These are phyloP conservation scores for Paramecium primaurelia DNA, from an alignment of 73 alveolate species.

Conservation along the genomic window DNA sequence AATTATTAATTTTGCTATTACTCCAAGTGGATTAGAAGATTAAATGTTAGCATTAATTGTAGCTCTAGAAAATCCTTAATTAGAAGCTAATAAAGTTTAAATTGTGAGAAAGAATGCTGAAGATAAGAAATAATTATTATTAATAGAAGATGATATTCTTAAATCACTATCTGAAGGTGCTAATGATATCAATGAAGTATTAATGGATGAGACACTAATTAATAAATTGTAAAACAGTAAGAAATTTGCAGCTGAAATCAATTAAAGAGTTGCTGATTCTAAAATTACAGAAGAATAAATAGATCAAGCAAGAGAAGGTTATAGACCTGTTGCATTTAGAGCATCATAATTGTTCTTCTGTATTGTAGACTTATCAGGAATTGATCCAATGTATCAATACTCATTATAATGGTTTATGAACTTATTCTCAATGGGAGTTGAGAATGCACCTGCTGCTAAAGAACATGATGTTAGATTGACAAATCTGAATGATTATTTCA, in stretches of 20 bases:
- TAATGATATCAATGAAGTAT: slow-evolving; percentile 91
- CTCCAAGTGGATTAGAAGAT: slow-evolving; percentile 99
- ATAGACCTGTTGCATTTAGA: slow-evolving; percentile 99
- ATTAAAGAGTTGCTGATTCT: slow-evolving; percentile 94
- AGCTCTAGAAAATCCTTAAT: slow-evolving; percentile 91
- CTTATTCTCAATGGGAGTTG: slow-evolving; percentile 96
- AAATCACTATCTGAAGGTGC: slow-evolving; percentile 93
- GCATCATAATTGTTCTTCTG: slow-evolving; percentile 98
- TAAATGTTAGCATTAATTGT: slow-evolving; percentile 93
- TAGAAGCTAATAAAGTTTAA: slow-evolving; percentile 90
- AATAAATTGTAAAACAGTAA: slow-evolving; percentile 93
- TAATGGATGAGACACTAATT: slow-evolving; percentile 95
- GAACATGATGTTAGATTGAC: slow-evolving; percentile 92
- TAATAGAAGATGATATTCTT: slow-evolving; percentile 95
- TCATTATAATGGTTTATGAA: slow-evolving; percentile 78
- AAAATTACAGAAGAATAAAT: slow-evolving; percentile 95
- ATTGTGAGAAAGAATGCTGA: slow-evolving; percentile 88
- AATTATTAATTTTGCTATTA: slow-evolving; percentile 98
- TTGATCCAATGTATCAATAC: slow-evolving; percentile 78
- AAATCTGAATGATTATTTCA: slow-evolving; percentile 93
- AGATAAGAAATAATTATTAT: slow-evolving; percentile 82
- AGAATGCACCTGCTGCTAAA: slow-evolving; percentile 95
- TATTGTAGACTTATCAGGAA: slow-evolving; percentile 95
- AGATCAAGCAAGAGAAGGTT: slow-evolving; percentile 97
- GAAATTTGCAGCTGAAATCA: slow-evolving; percentile 96